These are phyloP conservation scores for Spathaspora arborariae DNA, from an alignment of 805 yeast genomes.

Conservation along the genomic window DNA sequence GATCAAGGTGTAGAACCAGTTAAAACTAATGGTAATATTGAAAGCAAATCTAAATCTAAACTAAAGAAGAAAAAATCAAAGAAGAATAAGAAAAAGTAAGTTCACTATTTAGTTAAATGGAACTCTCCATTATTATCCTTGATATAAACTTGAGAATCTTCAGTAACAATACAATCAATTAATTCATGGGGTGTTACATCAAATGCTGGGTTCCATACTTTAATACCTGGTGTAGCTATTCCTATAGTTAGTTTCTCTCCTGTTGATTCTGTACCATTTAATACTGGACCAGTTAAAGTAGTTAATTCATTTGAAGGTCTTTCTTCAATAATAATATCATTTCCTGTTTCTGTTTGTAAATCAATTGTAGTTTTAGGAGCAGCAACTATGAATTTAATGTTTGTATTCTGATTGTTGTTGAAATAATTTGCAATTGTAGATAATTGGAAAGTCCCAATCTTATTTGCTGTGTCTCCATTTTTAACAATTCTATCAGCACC, in stretches of 20 bases:
- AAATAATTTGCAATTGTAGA: conserved; percentile 64
- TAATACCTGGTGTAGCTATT: conserved; percentile 78
- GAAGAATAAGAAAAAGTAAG: conserved; percentile 1
- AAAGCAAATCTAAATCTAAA: background rate
- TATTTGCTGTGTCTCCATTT: conserved; percentile 95
- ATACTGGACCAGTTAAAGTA: conserved; percentile 58
- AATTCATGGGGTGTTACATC: conserved; percentile 84
- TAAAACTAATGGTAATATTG: background rate
- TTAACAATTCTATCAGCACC: conserved; percentile 94
- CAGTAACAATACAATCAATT: conserved; percentile 90
- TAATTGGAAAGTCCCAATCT: conserved; percentile 91
- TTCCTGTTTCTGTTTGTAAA: conserved; percentile 59
- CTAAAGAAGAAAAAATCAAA: conserved; percentile 12
- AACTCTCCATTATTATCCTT: conserved; percentile 53
- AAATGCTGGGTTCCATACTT: conserved; percentile 95
- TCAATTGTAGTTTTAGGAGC: conserved; percentile 95
- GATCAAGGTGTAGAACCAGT: too few relatives aligned
- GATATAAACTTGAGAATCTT: conserved; percentile 50
- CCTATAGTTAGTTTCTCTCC: conserved; percentile 54
- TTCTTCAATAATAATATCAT: conserved; percentile 78
- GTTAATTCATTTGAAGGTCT: conserved; percentile 81
- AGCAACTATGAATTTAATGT: conserved; percentile 82
- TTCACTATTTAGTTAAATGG: conserved; percentile 25
- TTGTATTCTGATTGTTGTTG: conserved; percentile 13
- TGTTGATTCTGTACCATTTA: conserved; percentile 18